Conservation (phyloP, 176 grass and related monocot genomes). For the Oryza meyeriana region DNA sequence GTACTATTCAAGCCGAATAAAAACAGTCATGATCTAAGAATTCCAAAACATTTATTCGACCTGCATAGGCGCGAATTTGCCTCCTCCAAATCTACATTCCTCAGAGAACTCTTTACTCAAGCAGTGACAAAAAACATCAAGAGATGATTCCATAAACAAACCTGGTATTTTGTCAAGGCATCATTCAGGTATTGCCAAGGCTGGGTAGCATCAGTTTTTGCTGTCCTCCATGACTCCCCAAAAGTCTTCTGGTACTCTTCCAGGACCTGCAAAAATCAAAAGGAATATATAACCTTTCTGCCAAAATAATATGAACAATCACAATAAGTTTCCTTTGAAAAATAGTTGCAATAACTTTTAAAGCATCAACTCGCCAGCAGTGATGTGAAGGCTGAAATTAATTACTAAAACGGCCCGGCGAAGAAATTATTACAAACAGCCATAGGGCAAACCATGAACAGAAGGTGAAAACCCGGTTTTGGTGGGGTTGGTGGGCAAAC, state of each 20-base stretch:
- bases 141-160: background rate
- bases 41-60: background rate
- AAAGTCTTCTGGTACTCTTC: slow-evolving; percentile 87
- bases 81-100: background rate
- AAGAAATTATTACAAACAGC: too few relatives aligned
- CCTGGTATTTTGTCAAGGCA: slow-evolving; percentile 82
- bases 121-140: background rate
- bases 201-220: slow-evolving; percentile 44
- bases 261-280: slow-evolving; percentile 44
- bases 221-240: slow-evolving; percentile 75
- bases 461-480: too few relatives aligned
- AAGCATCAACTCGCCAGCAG: too few relatives aligned
- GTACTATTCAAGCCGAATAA: background rate
- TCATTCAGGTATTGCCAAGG: slow-evolving; percentile 76
- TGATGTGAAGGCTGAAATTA: too few relatives aligned
- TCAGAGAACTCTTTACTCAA: background rate
- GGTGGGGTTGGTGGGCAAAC: too few relatives aligned
- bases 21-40: background rate
- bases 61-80: background rate
- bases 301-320: background rate
- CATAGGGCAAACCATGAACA: too few relatives aligned
- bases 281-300: background rate
- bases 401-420: too few relatives aligned
- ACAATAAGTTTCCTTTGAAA: background rate
- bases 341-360: too few relatives aligned